Evolutionary conservation across 176 grass and related monocot genomes (phyloP), one percentile per base, ranked within the genome.

Genomic region (Juncus inflexus): DNA sequence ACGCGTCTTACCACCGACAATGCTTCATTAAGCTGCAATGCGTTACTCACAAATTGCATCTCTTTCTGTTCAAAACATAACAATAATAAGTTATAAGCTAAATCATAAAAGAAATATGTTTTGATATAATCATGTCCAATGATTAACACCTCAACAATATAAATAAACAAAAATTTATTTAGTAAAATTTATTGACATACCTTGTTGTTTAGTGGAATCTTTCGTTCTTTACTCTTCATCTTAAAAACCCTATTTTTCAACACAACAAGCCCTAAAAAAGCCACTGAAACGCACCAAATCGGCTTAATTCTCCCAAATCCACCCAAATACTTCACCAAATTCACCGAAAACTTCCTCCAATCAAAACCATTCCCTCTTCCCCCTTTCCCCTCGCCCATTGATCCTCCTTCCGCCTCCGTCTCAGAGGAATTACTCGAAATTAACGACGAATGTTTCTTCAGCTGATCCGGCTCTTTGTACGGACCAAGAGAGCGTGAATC

Each of bases 1-100:
- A 80, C 78, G 50, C 76, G 84, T 52, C 66, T 79, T 35, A 66
- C 76, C n/a, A 83, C 63, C 15, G 79, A 70, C 78, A 90, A 90
- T 58, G 86, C 81, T 70, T 87, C 83, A 9, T 81, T 87, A 43
- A 90, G 66, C 60, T 71, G 69, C 11, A 83, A 64, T 14, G 87
- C 65, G 0, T 63, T 79, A 43, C 64, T 65, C 12, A 72, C 78
- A 66, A 74, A 80, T 75, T 85, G 87, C 40, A 76, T 76, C 42
- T 64, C 41, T 61, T 62, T 96, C 91, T 96, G 87, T 38, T 50
- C 60, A 39, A 16, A 3, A 62, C 41, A 35, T 8, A 76, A 65
- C 47, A 49, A 55, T 53, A 63, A 67, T 40, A 61, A 52, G 12
- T 47, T 47, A 47, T 28, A 28, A 28, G 19, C 19, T 28, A 47